Conservation (phyloP, 805 yeast species). For the Saccharomycopsis fodiens region DNA sequence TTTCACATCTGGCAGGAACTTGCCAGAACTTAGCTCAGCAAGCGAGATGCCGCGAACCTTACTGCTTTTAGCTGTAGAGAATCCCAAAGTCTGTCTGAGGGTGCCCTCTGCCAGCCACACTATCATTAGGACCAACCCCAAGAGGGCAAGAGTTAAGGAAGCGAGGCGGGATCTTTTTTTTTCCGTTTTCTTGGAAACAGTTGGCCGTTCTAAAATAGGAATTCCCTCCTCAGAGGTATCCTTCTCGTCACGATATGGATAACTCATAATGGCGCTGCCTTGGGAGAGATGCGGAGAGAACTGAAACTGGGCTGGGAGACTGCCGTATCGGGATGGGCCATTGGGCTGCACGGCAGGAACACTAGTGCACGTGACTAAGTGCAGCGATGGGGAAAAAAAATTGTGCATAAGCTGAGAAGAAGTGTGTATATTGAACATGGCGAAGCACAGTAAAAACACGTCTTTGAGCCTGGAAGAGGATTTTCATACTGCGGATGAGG, state of each 20-base stretch:
- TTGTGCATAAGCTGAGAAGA: too few species aligned
- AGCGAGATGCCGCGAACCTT: constrained; percentile 28
- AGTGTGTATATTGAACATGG: background rate
- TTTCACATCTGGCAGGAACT: constrained; percentile 45
- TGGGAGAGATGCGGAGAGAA: too few species aligned
- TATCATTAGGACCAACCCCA: background rate
- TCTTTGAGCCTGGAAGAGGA: constrained; percentile 13
- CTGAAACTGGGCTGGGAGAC: too few species aligned
- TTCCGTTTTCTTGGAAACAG: too few species aligned
- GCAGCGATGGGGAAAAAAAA: constrained; percentile 1
- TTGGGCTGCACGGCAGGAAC: background rate
- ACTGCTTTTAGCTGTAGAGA: constrained; percentile 6
- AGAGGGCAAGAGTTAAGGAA: background rate
- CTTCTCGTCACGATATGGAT: background rate
- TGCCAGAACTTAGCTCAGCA: constrained; percentile 43
- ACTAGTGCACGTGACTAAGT: background rate
- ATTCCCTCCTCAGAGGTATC: background rate
- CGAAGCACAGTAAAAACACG: background rate
- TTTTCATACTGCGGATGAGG: constrained; percentile 13
- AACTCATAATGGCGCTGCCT: too few species aligned
- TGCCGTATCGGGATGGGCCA: too few species aligned
- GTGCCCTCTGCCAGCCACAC: background rate
- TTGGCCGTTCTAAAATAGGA: too few species aligned
- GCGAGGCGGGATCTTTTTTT: too few species aligned
- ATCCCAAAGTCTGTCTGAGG: too few species aligned